Percentiles rank a stretch among this genome's conserved stretches.
phyloP scores from a whole-genome alignment of 257 asterid species.

The Przewalskia tangutica region DNA sequence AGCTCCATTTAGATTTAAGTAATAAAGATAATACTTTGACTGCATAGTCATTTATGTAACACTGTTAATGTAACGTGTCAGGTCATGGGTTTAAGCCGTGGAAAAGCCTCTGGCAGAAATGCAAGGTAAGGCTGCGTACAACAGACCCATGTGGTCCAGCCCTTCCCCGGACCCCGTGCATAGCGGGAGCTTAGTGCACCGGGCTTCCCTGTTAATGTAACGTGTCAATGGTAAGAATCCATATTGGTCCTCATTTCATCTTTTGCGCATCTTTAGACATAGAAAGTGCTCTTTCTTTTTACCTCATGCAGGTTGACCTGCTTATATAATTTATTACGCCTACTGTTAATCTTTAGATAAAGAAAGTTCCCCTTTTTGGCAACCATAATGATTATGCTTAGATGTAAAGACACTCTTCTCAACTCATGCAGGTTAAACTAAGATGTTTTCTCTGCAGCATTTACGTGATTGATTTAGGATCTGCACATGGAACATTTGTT shows the following conservation, averaged over 20 bases:
- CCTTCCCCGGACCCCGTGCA: no score
- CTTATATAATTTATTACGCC: neutral
- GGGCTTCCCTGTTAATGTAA: neutral
- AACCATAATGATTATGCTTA: neutral
- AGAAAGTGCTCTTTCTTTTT: neutral
- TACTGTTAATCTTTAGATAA: neutral
- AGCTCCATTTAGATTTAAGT: neutral
- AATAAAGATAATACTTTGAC: neutral
- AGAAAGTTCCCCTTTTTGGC: neutral
- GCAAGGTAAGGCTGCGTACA: no score
- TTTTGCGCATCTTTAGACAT: neutral
- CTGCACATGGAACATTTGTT: constrained; percentile 98
- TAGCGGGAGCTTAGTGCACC: no score
- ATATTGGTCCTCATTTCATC: neutral
- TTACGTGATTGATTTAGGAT: constrained; percentile 87
- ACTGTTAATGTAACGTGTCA: neutral
- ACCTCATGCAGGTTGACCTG: neutral
- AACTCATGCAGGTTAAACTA: neutral
- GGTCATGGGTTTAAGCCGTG: no score
- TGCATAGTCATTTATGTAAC: neutral
- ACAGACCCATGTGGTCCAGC: no score
- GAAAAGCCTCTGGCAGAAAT: no score
- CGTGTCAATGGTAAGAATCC: neutral
- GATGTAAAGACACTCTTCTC: neutral
- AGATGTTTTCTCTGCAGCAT: constrained; percentile 50